A percentile compares a stretch with the other conserved stretches of the same genome.
These are phyloP conservation scores for Osmanthus fragrans DNA, from an alignment of 257 asterid genomes.

Conservation along the genomic window DNA sequence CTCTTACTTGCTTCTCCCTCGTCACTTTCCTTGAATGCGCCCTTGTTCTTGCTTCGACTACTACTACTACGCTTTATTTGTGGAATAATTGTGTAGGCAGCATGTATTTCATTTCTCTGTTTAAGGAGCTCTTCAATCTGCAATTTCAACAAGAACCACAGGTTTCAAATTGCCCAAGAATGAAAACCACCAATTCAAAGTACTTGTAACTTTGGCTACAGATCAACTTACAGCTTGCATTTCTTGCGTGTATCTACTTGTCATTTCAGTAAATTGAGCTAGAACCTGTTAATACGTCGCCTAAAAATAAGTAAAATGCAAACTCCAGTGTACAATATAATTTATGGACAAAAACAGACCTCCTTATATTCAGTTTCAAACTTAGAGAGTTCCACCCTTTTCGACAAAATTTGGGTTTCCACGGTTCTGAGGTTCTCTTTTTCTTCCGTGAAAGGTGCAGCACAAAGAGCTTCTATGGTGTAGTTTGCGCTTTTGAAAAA, in stretches of 20 bases:
- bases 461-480: constrained; percentile 82
- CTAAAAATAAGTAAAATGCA: constrained; percentile 23
- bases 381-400: constrained; percentile 86
- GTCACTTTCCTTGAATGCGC: constrained; percentile 56
- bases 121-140: constrained; percentile 96
- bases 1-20: constrained; percentile 55
- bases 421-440: constrained; percentile 76
- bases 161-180: background rate
- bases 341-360: constrained; percentile 41
- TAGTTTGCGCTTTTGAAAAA: constrained; percentile 86
- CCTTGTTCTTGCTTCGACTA: constrained; percentile 63
- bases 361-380: constrained; percentile 94
- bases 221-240: constrained; percentile 81
- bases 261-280: constrained; percentile 95
- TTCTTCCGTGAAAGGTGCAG: constrained; percentile 69
- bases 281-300: constrained; percentile 57
- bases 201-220: background rate
- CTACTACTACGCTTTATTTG: constrained; percentile 66
- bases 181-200: background rate
- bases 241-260: constrained; percentile 88
- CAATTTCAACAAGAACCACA: background rate
- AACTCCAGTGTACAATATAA: constrained; percentile 1
- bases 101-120: constrained; percentile 78
- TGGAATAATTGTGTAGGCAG: constrained; percentile 68
- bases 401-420: constrained; percentile 85